These are phyloP conservation scores for Fusarium vanettenii DNA, from an alignment of 2,329 filamentous ascomycete genomes.

Conservation along the genomic window DNA sequence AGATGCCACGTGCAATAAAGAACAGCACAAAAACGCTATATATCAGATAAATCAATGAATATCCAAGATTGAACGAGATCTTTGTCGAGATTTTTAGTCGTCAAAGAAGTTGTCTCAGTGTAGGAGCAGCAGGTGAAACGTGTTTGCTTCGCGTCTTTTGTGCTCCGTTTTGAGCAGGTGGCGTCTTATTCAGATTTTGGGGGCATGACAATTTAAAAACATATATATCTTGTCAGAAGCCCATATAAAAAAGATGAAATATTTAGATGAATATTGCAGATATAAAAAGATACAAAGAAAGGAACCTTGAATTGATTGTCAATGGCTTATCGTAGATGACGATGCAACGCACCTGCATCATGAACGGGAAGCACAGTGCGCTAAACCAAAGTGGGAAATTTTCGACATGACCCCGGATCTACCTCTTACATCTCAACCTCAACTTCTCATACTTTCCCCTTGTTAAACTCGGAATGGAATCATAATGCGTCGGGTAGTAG, in stretches of 20 bases:
- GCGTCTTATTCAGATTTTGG: conserved; percentile 31
- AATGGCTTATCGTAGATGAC: conserved; percentile 26
- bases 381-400: conserved; percentile 38
- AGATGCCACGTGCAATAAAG: neutral
- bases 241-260: neutral
- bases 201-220: neutral
- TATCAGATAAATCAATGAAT: neutral
- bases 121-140: conserved; percentile 19
- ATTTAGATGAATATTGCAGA: neutral
- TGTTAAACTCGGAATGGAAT: conserved; percentile 51
- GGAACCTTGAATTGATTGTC: neutral
- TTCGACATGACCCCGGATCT: neutral
- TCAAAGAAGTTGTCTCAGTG: neutral
- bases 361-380: conserved; percentile 4
- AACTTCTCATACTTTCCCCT: neutral
- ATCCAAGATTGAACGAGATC: neutral
- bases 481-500: conserved; percentile 78
- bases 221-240: neutral
- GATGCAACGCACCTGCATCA: conserved; percentile 13
- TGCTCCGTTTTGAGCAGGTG: conserved; percentile 29
- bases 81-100: neutral
- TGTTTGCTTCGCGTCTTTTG: conserved; percentile 30
- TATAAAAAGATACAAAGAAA: neutral
- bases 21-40: neutral
- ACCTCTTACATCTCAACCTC: neutral